These are phyloP conservation scores for Dendrobium officinale DNA, from an alignment of 106 monocot species.

Conservation along the genomic window DNA sequence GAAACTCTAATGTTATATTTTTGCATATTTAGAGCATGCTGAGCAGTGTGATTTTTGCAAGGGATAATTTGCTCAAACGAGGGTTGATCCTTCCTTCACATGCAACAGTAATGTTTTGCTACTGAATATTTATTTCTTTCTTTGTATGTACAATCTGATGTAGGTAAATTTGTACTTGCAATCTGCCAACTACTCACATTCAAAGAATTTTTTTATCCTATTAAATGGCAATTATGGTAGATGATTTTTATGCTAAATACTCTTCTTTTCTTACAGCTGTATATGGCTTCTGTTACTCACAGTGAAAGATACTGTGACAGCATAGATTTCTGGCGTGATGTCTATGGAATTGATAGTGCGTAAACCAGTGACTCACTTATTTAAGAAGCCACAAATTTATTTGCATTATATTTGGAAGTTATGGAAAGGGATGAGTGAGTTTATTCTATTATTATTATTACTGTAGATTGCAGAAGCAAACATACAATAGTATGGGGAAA, in stretches of 20 bases:
- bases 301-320: conserved; percentile 72
- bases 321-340: conserved; percentile 93
- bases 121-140: not conserved
- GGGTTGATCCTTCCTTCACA: conserved; percentile 98
- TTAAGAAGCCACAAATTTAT: not conserved
- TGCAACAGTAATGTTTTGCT: conserved; percentile 57
- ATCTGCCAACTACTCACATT: not conserved
- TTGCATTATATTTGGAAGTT: not conserved
- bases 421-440: not conserved
- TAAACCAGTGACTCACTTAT: not conserved
- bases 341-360: conserved; percentile 98
- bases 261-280: conserved; percentile 51
- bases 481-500: not conserved
- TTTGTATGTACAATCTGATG: not conserved
- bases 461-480: not conserved
- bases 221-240: not conserved
- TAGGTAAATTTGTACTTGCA: not conserved
- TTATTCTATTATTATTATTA: not conserved
- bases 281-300: conserved; percentile 92
- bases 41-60: conserved; percentile 80
- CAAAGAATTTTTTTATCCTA: not conserved
- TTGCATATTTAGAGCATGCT: conserved; percentile 70
- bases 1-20: not conserved
- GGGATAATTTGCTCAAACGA: conserved; percentile 92
- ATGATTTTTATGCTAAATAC: not conserved